Evolutionary conservation across 2,329 filamentous ascomycete species (phyloP).

Genomic region (Lachnellula hyalina): DNA sequence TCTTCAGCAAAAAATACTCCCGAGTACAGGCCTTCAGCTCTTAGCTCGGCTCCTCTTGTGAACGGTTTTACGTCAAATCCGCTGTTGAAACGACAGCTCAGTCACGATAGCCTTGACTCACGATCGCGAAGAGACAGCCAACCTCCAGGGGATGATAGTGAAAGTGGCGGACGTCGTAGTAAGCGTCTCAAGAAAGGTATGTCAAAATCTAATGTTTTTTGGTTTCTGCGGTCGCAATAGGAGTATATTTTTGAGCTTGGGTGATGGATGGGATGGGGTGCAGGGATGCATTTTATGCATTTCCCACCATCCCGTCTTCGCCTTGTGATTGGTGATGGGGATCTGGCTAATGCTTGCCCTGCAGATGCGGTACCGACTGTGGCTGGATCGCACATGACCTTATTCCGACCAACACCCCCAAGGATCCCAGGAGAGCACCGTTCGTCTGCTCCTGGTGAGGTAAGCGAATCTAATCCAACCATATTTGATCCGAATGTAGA

Average conservation of each 20-base stretch:
- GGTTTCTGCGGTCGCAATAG: neutral
- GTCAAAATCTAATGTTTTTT: conserved; percentile 22
- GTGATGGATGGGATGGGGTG: conserved; percentile 3
- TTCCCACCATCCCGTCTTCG: conserved; percentile 6
- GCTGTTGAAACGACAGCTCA: conserved; percentile 69
- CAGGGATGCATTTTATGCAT: conserved; percentile 19
- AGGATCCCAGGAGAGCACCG: conserved; percentile 49
- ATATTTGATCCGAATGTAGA: conserved; percentile 24
- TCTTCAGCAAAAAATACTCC: conserved; percentile 60
- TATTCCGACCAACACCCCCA: conserved; percentile 77
- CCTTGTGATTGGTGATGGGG: conserved; percentile 21
- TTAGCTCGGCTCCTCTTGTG: conserved; percentile 45
- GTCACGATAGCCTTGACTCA: conserved; percentile 44
- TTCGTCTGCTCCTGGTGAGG: conserved; percentile 43
- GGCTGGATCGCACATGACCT: conserved; percentile 93
- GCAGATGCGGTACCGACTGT: conserved; percentile 70
- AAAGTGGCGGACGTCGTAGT: conserved; percentile 71
- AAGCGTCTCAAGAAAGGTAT: conserved; percentile 87
- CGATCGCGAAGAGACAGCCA: conserved; percentile 26
- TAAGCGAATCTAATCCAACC: conserved; percentile 50
- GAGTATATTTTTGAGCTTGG: conserved; percentile 2
- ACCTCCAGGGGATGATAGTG: conserved; percentile 40
- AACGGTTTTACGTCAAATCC: conserved; percentile 48
- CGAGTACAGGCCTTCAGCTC: conserved; percentile 52
- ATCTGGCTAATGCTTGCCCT: conserved; percentile 35